Evolutionary conservation across 1,284 basidiomycete species (phyloP), one percentile per base, ranked within the genome.

Genomic region (Puccinia coronata): DNA sequence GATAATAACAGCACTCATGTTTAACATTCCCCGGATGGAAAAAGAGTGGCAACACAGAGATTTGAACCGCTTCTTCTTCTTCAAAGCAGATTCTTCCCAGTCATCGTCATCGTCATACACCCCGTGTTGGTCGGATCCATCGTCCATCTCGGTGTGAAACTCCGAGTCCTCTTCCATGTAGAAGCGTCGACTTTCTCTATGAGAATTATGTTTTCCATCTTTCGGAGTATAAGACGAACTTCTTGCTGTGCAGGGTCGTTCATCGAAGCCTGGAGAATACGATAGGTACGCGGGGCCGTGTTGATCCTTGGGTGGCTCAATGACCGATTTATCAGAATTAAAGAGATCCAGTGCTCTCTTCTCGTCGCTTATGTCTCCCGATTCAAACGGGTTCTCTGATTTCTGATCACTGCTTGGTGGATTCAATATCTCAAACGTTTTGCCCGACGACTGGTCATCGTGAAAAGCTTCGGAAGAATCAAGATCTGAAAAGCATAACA

Each of bases 81-180:
- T 59, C 53, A 18, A 12, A 18, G 25, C 49, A 4, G 74, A 59
- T 18, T 59, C 57, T 14, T 51, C 36, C 59, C n/a, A 63, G 49
- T 77, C 74, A 49, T 77, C 74, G 41, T 77, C 74, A 49, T 77
- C 74, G 41, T 63, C 36, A 65, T 77, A 23, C 12, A 31, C 28
- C 8, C 11, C 55, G 12, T 59, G 28, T 16, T 18, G 11, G 1
- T 31, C 28, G 59, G 59, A 28, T 55, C 59, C 53, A 53, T 77
- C 59, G 25, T 65, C 74, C 36, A 61, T 39, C 47, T n/a, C 23
- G 8, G 57, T 43, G 28, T 65, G 41, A 65, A 59, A 77, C 59
- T 77, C 39, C 23, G 47, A 51, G 23, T 41, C 23, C 28, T 77
- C 74, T 18, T 61, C 55, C 74, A 49, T 77, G 43, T 61, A 77